Base-by-base conservation (phyloP, 1,284 basidiomycete species). In the Ustilago loliicola region DNA sequence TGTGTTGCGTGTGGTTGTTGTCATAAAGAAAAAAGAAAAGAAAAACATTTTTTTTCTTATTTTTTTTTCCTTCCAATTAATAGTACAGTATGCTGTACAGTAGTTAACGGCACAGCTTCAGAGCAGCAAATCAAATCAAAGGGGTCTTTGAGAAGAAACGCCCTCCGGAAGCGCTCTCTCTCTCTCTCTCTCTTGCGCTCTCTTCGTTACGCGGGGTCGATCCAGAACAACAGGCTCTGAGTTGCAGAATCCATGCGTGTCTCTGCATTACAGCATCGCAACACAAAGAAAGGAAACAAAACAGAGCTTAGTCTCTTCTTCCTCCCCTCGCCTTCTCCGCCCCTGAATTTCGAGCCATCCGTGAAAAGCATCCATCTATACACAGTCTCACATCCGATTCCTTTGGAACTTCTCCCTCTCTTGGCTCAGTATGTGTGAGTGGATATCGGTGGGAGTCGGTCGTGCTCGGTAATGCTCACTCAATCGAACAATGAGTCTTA, bases 211-310 rank as follows among this genome's bases (percentile, higher is more conserved):
- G 42, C 42, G 42, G 42, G 42, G 42, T 45, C n/a, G 42, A 45
- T 21, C 8, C n/a, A 45, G n/a, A 6, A 9, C 42, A 45, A 45
- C 10, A 45, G 19, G n/a, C 42, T n/a, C 42, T 45, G 42, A 45
- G 42, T 45, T 45, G 42, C 42, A 45, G 21, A 45, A 45, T 45
- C 42, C 42, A 45, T 45, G n/a, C n/a, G 42, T n/a, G 19, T 21
- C n/a, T 6, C 42, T 45, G 42, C 42, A 45, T 45, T 25, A 23
- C n/a, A 45, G n/a, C 8, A 45, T 21, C 5, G 42, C 21, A 45
- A 45, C 19, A 23, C 42, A 45, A n/a, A n/a, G 42, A 38, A 15
- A 38, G 9, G 36, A 10, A 38, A 38, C 13, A 34, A 34, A 34
- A 34, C 5, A 38, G 36, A 38, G 36, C 13, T 38, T 38, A 15